Conservation (phyloP, 768 basidiomycete genomes). For the Tephrocybe sp. region DNA sequence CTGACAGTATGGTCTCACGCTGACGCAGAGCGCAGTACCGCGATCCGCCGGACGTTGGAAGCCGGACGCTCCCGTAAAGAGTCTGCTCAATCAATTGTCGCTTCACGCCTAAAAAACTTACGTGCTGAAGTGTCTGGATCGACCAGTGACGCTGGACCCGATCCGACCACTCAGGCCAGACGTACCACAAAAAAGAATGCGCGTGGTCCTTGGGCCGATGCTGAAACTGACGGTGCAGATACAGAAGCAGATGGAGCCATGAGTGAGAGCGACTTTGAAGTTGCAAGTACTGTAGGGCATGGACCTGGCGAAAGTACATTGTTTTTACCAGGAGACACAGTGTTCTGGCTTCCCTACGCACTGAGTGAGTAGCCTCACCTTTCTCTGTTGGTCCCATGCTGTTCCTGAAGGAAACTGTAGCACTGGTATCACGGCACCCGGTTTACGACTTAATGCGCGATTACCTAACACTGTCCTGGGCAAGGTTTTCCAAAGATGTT, state of each 20-base stretch:
- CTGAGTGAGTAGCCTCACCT: slow-evolving; percentile 77
- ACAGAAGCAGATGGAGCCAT: slow-evolving; percentile 74
- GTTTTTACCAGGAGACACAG: slow-evolving; percentile 86
- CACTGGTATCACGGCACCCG: slow-evolving; percentile 87
- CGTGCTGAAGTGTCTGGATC: slow-evolving; percentile 54
- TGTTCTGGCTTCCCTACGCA: slow-evolving; percentile 94
- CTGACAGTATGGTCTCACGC: slow-evolving; percentile 96
- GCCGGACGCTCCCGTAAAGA: slow-evolving; percentile 78
- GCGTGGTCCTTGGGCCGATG: slow-evolving; percentile 70
- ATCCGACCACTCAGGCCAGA: slow-evolving; percentile 60
- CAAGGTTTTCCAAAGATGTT: slow-evolving; percentile 91
- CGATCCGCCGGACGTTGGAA: slow-evolving; percentile 82
- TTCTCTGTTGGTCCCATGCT: slow-evolving; percentile 2
- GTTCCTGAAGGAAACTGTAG: slow-evolving; percentile 32
- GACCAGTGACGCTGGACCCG: slow-evolving; percentile 41
- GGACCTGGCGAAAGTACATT: slow-evolving; percentile 87
- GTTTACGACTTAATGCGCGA: slow-evolving; percentile 96
- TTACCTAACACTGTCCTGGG: slow-evolving; percentile 94
- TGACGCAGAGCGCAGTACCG: slow-evolving; percentile 81
- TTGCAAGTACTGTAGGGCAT: slow-evolving; percentile 77
- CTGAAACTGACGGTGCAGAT: slow-evolving; percentile 74
- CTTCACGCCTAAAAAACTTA: slow-evolving; percentile 66
- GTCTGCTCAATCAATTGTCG: slow-evolving; percentile 70
- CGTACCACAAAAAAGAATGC: slow-evolving; percentile 55
- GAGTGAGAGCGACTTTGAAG: slow-evolving; percentile 87